Conservation (phyloP, 2,329 filamentous ascomycete species). For the Aureobasidium zeae region DNA sequence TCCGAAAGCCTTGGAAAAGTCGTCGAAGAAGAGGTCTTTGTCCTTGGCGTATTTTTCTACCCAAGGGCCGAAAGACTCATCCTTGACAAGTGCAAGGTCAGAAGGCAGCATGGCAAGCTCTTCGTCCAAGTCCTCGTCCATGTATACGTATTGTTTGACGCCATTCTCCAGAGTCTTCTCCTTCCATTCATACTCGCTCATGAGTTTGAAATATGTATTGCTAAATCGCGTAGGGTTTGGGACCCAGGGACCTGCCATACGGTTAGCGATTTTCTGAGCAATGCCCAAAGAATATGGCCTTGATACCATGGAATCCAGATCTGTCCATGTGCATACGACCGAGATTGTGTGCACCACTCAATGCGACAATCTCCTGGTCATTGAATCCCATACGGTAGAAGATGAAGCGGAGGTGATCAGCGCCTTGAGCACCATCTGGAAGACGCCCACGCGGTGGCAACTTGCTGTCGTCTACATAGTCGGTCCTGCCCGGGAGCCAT, state of each 20-base stretch:
- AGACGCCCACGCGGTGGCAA: constrained; percentile 50
- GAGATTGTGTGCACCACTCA: constrained; percentile 48
- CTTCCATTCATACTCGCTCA: constrained; percentile 46
- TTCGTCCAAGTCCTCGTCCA: constrained; percentile 47
- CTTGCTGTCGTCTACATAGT: constrained; percentile 52
- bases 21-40: constrained; percentile 52
- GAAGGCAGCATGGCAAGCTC: constrained; percentile 60
- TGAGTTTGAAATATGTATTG: constrained; percentile 49
- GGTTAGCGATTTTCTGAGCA: too few relatives aligned
- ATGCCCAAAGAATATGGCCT: too few relatives aligned
- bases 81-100: constrained; percentile 49
- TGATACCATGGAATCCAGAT: constrained; percentile 49
- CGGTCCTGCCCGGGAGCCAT: constrained; percentile 52
- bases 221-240: constrained; percentile 36
- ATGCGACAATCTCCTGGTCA: constrained; percentile 51
- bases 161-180: constrained; percentile 45
- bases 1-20: constrained; percentile 50
- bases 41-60: constrained; percentile 52
- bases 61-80: constrained; percentile 46
- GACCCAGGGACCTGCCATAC: constrained; percentile 38
- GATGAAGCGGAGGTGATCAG: constrained; percentile 46
- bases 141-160: constrained; percentile 49
- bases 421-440: constrained; percentile 46
- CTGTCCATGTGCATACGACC: constrained; percentile 48
- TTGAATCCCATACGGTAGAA: constrained; percentile 54